Conservation (phyloP, 2,329 filamentous ascomycete species). For the Penicillium brasilianum region DNA sequence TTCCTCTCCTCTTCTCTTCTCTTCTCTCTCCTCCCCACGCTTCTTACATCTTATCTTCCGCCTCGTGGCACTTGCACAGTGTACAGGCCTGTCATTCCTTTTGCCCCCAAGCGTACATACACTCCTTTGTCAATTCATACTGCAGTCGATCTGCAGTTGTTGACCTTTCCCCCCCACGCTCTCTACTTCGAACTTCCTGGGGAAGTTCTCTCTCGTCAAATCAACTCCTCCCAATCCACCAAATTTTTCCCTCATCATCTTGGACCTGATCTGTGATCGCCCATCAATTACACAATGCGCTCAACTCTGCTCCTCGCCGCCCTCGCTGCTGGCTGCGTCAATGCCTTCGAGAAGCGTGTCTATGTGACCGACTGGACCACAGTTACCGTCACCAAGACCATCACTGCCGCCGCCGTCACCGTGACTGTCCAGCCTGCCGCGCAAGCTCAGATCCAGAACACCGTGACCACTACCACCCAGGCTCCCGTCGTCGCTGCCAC, state of each 20-base stretch:
- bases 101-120: constrained; percentile 24
- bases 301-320: constrained; percentile 43
- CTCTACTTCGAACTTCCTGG: constrained; percentile 40
- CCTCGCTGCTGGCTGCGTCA: constrained; percentile 42
- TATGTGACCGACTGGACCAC: constrained; percentile 45
- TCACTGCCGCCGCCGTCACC: constrained; percentile 39
- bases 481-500: constrained; percentile 1
- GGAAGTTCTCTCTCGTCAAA: constrained; percentile 36
- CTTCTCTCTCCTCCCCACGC: constrained; percentile 18
- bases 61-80: constrained; percentile 31
- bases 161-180: constrained; percentile 17
- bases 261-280: constrained; percentile 37
- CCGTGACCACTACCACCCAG: constrained; percentile 5
- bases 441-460: constrained; percentile 12
- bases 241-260: background rate
- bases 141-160: constrained; percentile 44
- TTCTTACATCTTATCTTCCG: constrained; percentile 21
- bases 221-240: background rate
- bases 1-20: constrained; percentile 18
- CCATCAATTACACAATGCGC: constrained; percentile 34
- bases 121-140: constrained; percentile 24
- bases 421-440: constrained; percentile 18
- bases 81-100: constrained; percentile 43
- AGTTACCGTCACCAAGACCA: constrained; percentile 44
- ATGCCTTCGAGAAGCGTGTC: constrained; percentile 42